Conservation (phyloP, 2,329 filamentous ascomycete species). For the Exophiala mesophila region DNA sequence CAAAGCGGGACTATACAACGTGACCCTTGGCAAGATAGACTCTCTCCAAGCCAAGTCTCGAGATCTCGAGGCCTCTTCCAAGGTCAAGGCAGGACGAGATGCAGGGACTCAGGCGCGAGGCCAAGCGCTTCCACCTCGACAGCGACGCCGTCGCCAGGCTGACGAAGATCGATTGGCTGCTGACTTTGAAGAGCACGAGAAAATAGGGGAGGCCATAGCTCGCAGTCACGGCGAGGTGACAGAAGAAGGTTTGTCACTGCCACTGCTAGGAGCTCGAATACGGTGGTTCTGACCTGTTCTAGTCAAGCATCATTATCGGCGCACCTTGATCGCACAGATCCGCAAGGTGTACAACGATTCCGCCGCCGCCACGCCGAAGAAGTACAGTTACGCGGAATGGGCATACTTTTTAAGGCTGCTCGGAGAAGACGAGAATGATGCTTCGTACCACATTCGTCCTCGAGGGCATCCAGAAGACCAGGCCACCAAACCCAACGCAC, state of each 20-base stretch:
- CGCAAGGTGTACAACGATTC: constrained; percentile 37
- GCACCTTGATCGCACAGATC: constrained; percentile 36
- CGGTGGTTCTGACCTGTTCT: constrained; percentile 1
- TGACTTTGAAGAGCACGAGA: constrained; percentile 40
- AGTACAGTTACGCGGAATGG: constrained; percentile 43
- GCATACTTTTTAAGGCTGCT: constrained; percentile 46
- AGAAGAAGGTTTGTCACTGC: constrained; percentile 39
- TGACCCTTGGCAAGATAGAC: constrained; percentile 20
- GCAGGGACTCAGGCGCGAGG: not conserved
- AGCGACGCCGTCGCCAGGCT: not conserved
- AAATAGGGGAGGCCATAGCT: constrained; percentile 39
- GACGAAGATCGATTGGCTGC: constrained; percentile 32
- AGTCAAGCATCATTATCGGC: constrained; percentile 43
- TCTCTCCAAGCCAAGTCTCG: constrained; percentile 1
- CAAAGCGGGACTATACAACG: constrained; percentile 26
- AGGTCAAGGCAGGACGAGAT: not conserved
- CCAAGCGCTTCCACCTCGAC: not conserved
- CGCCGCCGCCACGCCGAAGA: constrained; percentile 30
- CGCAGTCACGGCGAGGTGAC: constrained; percentile 39
- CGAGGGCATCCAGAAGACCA: constrained; percentile 3
- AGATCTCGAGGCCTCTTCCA: constrained; percentile 10
- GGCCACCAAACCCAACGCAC: constrained; percentile 1
- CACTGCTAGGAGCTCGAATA: constrained; percentile 40
- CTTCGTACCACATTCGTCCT: constrained; percentile 30
- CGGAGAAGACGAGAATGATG: constrained; percentile 40